Evolutionary conservation across 768 basidiomycete species (phyloP), one percentile per base, ranked within the genome.

Genomic region (Strobilomyces dryophilus): DNA sequence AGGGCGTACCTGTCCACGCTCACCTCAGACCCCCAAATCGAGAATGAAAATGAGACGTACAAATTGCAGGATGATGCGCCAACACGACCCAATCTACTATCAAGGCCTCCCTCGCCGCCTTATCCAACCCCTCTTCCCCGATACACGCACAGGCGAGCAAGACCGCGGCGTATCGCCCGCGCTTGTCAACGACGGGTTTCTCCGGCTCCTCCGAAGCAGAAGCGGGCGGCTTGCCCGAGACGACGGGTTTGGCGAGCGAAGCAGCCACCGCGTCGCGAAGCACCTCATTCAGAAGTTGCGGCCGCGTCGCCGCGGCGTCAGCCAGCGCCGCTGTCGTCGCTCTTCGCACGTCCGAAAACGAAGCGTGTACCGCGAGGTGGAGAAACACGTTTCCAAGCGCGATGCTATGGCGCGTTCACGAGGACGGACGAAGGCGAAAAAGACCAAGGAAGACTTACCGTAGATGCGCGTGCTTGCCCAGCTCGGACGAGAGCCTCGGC

Each of bases 311-410:
- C 0, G 75, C 72, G 4, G 76, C 67, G 5, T 62, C 57, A 36
- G 74, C 68, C 6, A 93, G 45, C 0, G 76, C 69, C 0, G 58
- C 56, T 17, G 80, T 63, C 1, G 80, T 76, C 4, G 67, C 67
- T 47, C 79, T 74, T 9, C 89, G 77, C 14, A 81, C 74, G 12
- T 80, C 74, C 3, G 79, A 71, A n/a, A 78, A 74, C 14, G 76
- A 64, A 41, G 81, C 73, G 7, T 89, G 82, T 15, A 87, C 73
- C 0, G 81, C 81, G 4, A 94, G 78, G 58, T 93, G 79, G 11
- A 94, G 59, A 51, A 91, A 80, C 0, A 82, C 76, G 5, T 78
- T 73, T 6, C 92, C 91, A 11, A 89, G 71, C 54, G 83, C 78
- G 1, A 73, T 64, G 48, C 89, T 91, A 51, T 0, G 31, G 18